Percentiles rank a stretch among this genome's conserved stretches.
Conservation (phyloP, 1,284 basidiomycete genomes). For the Paramarasmius palmivorus region DNA sequence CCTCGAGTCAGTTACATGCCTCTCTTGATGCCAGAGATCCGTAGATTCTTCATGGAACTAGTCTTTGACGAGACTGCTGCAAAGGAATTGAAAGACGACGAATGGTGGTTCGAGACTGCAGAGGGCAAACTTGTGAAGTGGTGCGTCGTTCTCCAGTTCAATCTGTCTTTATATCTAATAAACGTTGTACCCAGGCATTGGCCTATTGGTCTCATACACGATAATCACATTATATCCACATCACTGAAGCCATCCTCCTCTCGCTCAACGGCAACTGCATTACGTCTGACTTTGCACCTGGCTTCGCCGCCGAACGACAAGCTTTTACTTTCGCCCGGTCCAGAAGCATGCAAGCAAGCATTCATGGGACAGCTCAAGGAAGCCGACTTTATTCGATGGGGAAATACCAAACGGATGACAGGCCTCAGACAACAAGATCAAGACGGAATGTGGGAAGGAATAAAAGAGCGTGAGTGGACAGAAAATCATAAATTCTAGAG, state of each 20-base stretch:
- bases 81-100: conserved; percentile 73
- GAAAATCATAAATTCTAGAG: conserved; percentile 7
- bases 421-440: conserved; percentile 86
- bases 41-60: conserved; percentile 84
- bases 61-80: conserved; percentile 83
- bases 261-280: conserved; percentile 42
- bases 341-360: conserved; percentile 84
- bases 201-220: conserved; percentile 91
- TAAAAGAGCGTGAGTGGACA: conserved; percentile 85
- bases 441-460: conserved; percentile 93
- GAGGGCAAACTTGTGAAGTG: conserved; percentile 78
- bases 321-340: conserved; percentile 73
- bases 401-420: conserved; percentile 90
- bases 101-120: conserved; percentile 94
- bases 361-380: conserved; percentile 96
- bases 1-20: conserved; percentile 90
- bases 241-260: conserved; percentile 51
- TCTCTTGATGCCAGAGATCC: conserved; percentile 84
- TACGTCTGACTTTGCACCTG: conserved; percentile 83
- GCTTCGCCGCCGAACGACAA: conserved; percentile 84
- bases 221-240: conserved; percentile 70
- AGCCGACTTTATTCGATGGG: conserved; percentile 93
- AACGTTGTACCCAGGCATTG: conserved; percentile 89
- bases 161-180: background rate
- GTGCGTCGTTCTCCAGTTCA: conserved; percentile 42